Conservation (phyloP, 805 yeast genomes). For the Wickerhamomyces silvicola region DNA sequence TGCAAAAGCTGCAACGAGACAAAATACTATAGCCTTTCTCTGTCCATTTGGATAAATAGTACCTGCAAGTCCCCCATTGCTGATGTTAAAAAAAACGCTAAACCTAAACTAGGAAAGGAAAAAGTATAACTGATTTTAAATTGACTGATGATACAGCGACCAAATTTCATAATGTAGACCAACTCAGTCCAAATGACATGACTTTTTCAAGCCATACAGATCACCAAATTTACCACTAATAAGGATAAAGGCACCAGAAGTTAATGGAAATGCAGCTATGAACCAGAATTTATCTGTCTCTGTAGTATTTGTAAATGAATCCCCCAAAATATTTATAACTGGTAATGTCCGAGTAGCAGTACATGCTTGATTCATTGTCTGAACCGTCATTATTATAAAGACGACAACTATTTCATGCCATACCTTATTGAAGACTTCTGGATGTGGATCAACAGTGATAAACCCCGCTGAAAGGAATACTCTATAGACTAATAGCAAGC, state of each 20-base stretch:
- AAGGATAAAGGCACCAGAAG: constrained; percentile 68
- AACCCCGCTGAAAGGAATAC: no score
- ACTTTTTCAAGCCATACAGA: constrained; percentile 55
- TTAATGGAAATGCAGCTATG: constrained; percentile 63
- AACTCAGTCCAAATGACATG: constrained; percentile 48
- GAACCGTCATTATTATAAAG: constrained; percentile 27
- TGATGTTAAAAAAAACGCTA: constrained; percentile 52
- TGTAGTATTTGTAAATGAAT: constrained; percentile 25
- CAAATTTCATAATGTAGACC: constrained; percentile 52
- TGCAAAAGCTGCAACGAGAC: constrained; percentile 51
- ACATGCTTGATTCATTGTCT: constrained; percentile 35
- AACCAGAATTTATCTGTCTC: constrained; percentile 46
- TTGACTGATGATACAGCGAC: constrained; percentile 54
- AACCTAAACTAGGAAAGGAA: constrained; percentile 56
- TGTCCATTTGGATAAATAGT: constrained; percentile 38
- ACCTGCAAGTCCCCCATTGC: constrained; percentile 52
- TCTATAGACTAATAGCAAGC: no score
- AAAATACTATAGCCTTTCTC: constrained; percentile 46
- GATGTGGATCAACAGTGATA: no score
- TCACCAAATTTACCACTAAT: constrained; percentile 70
- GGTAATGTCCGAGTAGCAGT: constrained; percentile 32
- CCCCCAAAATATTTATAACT: constrained; percentile 28
- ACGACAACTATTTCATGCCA: constrained; percentile 26
- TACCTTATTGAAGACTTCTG: no score
- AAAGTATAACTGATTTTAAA: constrained; percentile 41